phyloP scores from a whole-genome alignment of 768 basidiomycete genomes.

The Trametes villosa region DNA sequence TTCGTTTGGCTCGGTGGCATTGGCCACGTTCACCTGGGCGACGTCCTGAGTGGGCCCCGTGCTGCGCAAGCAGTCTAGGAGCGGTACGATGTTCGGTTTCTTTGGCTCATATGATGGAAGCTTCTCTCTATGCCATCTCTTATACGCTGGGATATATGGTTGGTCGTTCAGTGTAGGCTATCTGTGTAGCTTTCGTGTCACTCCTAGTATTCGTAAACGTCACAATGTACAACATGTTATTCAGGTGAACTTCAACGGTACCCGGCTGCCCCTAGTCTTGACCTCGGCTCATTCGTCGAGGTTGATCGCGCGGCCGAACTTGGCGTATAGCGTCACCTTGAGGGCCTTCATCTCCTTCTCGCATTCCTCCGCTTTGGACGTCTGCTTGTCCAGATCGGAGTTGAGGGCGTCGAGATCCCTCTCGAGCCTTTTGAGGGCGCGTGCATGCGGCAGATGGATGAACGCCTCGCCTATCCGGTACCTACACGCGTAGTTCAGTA shows the following conservation, averaged over 20 bases:
- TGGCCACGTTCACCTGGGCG: slow-evolving; percentile 9
- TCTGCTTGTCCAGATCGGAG: slow-evolving; percentile 53
- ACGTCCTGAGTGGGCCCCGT: too few species aligned
- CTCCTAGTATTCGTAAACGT: too few species aligned
- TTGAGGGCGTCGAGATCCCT: slow-evolving; percentile 67
- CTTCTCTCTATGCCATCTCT: too few species aligned
- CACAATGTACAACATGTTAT: too few species aligned
- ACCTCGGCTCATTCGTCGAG: slow-evolving; percentile 67
- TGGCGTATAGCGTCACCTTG: slow-evolving; percentile 81
- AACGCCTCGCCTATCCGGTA: slow-evolving; percentile 93
- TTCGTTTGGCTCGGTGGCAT: not conserved
- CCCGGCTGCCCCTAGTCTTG: not conserved
- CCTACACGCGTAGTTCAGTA: slow-evolving; percentile 42
- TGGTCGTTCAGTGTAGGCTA: too few species aligned
- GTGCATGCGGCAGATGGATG: slow-evolving; percentile 71
- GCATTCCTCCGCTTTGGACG: slow-evolving; percentile 61
- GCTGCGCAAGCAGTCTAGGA: too few species aligned
- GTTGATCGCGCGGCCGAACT: slow-evolving; percentile 93
- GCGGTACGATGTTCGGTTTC: too few species aligned
- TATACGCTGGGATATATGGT: too few species aligned
- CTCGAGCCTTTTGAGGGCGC: slow-evolving; percentile 74
- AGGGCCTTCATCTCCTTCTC: slow-evolving; percentile 80
- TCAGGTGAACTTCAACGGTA: too few species aligned
- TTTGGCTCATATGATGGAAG: too few species aligned
- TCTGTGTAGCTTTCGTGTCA: too few species aligned